phyloP scores from a whole-genome alignment of 2,329 filamentous ascomycete species.

The Septoria petroselini region DNA sequence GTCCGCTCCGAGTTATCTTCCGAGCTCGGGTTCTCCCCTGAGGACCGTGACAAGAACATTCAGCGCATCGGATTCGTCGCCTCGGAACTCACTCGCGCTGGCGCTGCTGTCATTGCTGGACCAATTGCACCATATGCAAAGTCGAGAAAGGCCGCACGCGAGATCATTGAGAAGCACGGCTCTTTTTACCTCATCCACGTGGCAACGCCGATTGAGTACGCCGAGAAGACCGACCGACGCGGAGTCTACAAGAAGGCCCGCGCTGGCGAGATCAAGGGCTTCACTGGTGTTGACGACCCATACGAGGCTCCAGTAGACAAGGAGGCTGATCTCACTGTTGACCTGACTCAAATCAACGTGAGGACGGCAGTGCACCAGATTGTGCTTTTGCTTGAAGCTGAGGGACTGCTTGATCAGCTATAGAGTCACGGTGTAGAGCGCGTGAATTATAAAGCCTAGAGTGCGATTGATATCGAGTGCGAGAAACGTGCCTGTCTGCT shows the following conservation, averaged over 20 bases:
- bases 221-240: slow-evolving; percentile 90
- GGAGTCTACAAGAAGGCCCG: slow-evolving; percentile 85
- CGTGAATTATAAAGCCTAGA: not conserved
- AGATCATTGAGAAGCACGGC: slow-evolving; percentile 82
- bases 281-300: slow-evolving; percentile 96
- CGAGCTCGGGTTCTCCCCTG: slow-evolving; percentile 89
- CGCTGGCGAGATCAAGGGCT: slow-evolving; percentile 89
- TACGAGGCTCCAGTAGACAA: slow-evolving; percentile 82
- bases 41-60: slow-evolving; percentile 93
- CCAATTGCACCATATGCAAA: slow-evolving; percentile 91
- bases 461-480: not conserved
- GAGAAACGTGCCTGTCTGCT: no score
- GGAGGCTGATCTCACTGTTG: slow-evolving; percentile 80
- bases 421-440: slow-evolving; percentile 23
- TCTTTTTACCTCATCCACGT: slow-evolving; percentile 96
- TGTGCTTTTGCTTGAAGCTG: slow-evolving; percentile 82
- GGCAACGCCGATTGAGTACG: slow-evolving; percentile 84
- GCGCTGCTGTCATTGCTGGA: slow-evolving; percentile 90
- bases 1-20: slow-evolving; percentile 89
- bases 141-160: slow-evolving; percentile 71
- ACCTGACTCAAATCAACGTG: slow-evolving; percentile 81
- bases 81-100: slow-evolving; percentile 86
- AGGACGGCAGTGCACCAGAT: slow-evolving; percentile 96
- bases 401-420: slow-evolving; percentile 75
- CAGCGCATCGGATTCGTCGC: slow-evolving; percentile 95